Conservation (phyloP, 352 stramenopile species). For the Nothophytophthora sp. region DNA sequence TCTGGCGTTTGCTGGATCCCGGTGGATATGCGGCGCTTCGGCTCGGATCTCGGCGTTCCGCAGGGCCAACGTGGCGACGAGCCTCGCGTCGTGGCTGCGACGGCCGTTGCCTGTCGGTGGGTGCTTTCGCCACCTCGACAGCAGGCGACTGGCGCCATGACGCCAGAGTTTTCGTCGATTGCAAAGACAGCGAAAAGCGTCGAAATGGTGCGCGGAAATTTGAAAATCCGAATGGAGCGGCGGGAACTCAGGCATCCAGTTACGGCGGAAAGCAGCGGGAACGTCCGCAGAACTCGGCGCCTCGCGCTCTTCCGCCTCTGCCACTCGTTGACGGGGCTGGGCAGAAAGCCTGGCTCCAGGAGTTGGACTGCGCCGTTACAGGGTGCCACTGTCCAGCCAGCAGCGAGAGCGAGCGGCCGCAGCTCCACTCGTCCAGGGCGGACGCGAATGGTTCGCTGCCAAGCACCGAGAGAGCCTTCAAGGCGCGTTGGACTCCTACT, state of each 20-base stretch:
- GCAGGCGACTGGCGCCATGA: no score
- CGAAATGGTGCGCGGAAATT: slow-evolving; percentile 11
- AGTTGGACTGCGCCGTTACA: slow-evolving; percentile 12
- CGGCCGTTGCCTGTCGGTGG: slow-evolving; percentile 1
- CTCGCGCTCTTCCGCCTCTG: slow-evolving; percentile 6
- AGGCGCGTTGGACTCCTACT: no score
- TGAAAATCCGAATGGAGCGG: neutral
- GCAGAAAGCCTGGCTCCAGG: slow-evolving; percentile 25
- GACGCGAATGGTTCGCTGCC: no score
- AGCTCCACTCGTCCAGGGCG: no score
- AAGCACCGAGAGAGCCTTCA: no score
- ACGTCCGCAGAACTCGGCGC: slow-evolving; percentile 23
- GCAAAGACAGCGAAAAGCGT: no score
- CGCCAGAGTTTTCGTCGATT: no score
- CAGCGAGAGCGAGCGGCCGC: neutral
- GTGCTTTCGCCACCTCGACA: slow-evolving; percentile 21
- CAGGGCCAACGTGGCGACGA: slow-evolving; percentile 11
- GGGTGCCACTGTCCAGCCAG: slow-evolving; percentile 7
- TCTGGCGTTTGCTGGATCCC: no score
- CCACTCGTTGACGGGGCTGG: slow-evolving; percentile 21
- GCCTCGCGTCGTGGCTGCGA: neutral
- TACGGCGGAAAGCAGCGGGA: slow-evolving; percentile 6
- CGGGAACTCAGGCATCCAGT: neutral
- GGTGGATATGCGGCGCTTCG: no score
- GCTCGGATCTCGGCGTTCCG: neutral